Percentiles rank a stretch among this genome's conserved stretches.
These are phyloP conservation scores for Gomphus bonarii DNA, from an alignment of 1,284 basidiomycete genomes.

Conservation along the genomic window DNA sequence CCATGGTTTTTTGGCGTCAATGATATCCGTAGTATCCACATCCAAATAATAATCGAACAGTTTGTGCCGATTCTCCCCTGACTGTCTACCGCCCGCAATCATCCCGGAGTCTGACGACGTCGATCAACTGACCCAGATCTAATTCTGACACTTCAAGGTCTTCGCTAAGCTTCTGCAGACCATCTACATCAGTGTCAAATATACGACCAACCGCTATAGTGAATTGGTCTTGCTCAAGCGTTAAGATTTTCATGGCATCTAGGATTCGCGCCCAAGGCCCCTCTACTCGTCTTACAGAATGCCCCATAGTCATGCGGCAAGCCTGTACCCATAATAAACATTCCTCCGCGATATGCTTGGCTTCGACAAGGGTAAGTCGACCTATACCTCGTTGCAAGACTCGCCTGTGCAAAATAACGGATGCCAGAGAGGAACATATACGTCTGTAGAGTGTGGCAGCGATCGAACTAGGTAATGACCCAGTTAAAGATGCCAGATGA, in stretches of 20 bases:
- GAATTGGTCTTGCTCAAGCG: conserved; percentile 29
- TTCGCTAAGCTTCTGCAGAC: conserved; percentile 27
- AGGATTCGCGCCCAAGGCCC: conserved; percentile 65
- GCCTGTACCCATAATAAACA: conserved; percentile 74
- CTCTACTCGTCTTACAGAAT: conserved; percentile 29
- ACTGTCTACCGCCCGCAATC: conserved; percentile 21
- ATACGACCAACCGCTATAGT: conserved; percentile 18
- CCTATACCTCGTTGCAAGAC: conserved; percentile 66
- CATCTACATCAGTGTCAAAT: conserved; percentile 17
- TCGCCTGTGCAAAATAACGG: conserved; percentile 73
- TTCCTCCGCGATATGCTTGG: conserved; percentile 50
- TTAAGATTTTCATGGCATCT: conserved; percentile 57
- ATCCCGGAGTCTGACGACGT: conserved; percentile 37
- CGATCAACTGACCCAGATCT: conserved; percentile 40
- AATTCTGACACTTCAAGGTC: conserved; percentile 39
- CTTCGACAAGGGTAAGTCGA: conserved; percentile 43
- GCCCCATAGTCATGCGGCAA: conserved; percentile 36
- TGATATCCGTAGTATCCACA: background rate
- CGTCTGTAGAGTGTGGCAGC: conserved; percentile 59
- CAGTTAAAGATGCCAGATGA: conserved; percentile 55
- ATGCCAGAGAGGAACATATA: conserved; percentile 52
- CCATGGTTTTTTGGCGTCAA: background rate
- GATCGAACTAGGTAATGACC: conserved; percentile 44
- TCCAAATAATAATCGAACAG: background rate
- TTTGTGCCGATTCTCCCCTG: background rate